Base-by-base conservation (phyloP, 2,329 filamentous ascomycete genomes). In the Corynespora cassiicola region DNA sequence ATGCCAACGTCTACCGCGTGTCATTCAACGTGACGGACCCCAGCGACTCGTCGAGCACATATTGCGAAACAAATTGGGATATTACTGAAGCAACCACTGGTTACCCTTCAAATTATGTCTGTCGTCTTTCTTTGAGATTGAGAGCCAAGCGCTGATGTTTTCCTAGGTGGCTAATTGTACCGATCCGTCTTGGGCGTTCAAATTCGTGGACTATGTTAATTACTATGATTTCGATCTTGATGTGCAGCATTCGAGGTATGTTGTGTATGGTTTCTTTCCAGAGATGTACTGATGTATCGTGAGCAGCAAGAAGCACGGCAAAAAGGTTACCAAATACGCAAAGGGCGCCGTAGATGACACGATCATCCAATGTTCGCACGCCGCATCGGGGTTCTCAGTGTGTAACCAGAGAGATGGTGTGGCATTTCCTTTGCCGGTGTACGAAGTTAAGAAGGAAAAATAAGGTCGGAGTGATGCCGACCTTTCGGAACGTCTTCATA, bases 1-100 rank as follows among this genome's bases (percentile, higher is more conserved):
- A 39, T n/a, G 10, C 17, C 4, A 40, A 20, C 20, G 35, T 25
- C 10, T 52, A 49, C 31, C 35, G 37, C 25, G 40, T 52, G 2
- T 10, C 21, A 6, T 48, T 52, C 39, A 42, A 39, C n/a, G 45
- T 52, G 10, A 42, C 39, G 9, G 45, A 52, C 27, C 42, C 48
- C 11, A 37, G 29, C 18, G 47, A 48, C 20, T 11, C 18, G 9
- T 32, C 38, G 5, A 25, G 28, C 10, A 39, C 45, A 1, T 31
- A 18, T 15, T 51, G 47, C 26, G 40, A 41, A 15, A 28, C 41
- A 8, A 12, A 14, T 12, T 51, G 47, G 45, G 28, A 33, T 10
- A 45, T 43, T 32, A 17, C 31, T 3, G 19, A 43, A 14, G 15
- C 17, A 11, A 19, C 12, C 10, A 45, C 41, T 7, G 47, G 47